These are phyloP conservation scores for Nepenthes mirabilis DNA, from an alignment of 148 eudicot genomes.

Conservation along the genomic window DNA sequence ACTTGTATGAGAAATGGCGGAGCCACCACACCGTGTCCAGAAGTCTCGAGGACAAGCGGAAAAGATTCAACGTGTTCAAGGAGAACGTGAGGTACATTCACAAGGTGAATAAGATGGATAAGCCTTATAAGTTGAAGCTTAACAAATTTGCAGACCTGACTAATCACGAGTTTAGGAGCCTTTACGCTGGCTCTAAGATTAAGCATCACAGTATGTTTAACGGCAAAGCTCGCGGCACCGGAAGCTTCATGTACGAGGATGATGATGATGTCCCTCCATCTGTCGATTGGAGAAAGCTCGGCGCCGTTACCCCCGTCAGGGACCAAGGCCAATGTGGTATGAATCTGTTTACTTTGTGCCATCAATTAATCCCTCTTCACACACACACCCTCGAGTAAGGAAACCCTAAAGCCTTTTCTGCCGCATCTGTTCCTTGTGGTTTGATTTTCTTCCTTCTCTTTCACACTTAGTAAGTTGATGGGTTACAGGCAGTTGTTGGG, in stretches of 20 bases:
- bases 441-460: neutral
- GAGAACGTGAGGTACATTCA: constrained; percentile 19
- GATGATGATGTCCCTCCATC: constrained; percentile 10
- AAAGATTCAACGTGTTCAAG: constrained; percentile 27
- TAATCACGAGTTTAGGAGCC: constrained; percentile 15
- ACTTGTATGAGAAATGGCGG: constrained; percentile 24
- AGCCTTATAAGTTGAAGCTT: constrained; percentile 23
- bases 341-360: neutral
- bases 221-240: neutral
- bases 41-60: constrained; percentile 14
- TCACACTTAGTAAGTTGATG: constrained; percentile 2
- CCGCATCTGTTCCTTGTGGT: too few species aligned
- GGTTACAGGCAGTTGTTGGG: constrained; percentile 90
- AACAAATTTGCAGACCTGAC: constrained; percentile 28
- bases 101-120: constrained; percentile 17
- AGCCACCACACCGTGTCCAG: constrained; percentile 19
- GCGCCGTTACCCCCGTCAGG: constrained; percentile 22
- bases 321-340: constrained; percentile 22
- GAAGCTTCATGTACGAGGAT: constrained; percentile 18
- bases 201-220: constrained; percentile 12
- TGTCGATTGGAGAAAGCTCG: constrained; percentile 25
- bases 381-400: too few species aligned
- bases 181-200: constrained; percentile 16
- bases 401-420: too few species aligned
- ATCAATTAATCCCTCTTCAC: too few species aligned